phyloP scores from a whole-genome alignment of 129 eudicot genomes.

The Dittrichia graveolens region DNA sequence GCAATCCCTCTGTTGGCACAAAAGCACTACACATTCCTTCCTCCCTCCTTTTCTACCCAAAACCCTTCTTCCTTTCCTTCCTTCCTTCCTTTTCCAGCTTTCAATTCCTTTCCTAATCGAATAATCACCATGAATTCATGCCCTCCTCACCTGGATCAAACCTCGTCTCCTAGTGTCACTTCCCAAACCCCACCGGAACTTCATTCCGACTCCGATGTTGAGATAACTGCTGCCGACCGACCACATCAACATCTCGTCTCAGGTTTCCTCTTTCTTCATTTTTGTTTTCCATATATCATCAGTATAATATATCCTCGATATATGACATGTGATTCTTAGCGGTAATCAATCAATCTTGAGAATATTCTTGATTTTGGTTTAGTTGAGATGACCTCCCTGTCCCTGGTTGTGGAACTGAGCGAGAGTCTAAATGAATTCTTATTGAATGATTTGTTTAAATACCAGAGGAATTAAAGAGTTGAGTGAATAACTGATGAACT shows the following conservation, averaged over 20 bases:
- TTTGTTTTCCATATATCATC: not conserved
- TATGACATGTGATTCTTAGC: no score
- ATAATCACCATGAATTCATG: slow-evolving; percentile 30
- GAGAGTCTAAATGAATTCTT: no score
- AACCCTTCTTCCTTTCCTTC: not conserved
- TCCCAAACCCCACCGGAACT: slow-evolving; percentile 24
- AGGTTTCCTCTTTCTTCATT: slow-evolving; percentile 19
- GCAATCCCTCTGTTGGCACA: not conserved
- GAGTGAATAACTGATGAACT: no score
- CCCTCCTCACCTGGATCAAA: not conserved
- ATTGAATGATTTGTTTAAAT: no score
- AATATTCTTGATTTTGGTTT: no score
- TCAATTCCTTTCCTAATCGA: slow-evolving; percentile 5
- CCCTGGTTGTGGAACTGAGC: no score
- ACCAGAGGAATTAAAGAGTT: no score
- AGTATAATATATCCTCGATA: not conserved
- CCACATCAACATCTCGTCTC: slow-evolving; percentile 28
- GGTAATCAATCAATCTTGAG: no score
- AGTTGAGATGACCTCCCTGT: no score
- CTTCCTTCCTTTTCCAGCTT: slow-evolving; percentile 13
- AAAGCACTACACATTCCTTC: not conserved
- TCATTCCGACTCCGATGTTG: slow-evolving; percentile 29
- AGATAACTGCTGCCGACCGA: slow-evolving; percentile 32
- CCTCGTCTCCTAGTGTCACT: slow-evolving; percentile 23
- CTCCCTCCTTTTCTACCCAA: slow-evolving; percentile 23